Evolutionary conservation across 257 asterid species (phyloP), one percentile per base, ranked within the genome.

Genomic region (Jasminum sambac): DNA sequence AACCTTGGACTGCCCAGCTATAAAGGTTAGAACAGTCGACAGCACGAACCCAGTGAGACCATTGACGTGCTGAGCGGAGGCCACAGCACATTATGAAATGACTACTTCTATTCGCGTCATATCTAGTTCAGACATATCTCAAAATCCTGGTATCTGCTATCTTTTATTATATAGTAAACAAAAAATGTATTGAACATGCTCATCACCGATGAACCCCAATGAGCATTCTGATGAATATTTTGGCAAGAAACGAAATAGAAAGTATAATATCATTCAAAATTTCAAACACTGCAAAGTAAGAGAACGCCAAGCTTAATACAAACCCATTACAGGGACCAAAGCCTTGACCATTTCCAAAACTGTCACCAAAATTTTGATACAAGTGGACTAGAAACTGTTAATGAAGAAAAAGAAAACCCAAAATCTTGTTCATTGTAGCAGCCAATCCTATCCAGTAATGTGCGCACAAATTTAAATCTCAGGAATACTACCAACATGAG

Each of bases 401-500:
- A 55, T 23, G 36, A 55, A 21, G 26, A 55, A 21, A 23, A 55
- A 5, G n/a, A 21, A 30, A 30, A 55, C 14, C 36, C 21, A 55
- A 55, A 55, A 55, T 23, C 36, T 50, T n/a, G 13, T 17, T 24
- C 5, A 6, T 5, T 17, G 26, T 17, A 0, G 9, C 8, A 12
- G 7, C 59, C 25, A 50, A 25, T 17, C 11, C 5, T 5, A 2
- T 50, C 59, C 19, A 50, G 26, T 17, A 50, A 19, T 4, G 9
- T 50, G 26, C 59, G 16, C 62, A 9, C 13, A 21, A 55, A 55
- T 19, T 23, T 10, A 52, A 52, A 24, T 25, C 38, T 72, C 7
- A 16, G 43, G 71, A 75, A 73, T 30, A 46, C 25, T 83, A 63
- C 81, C 72, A 62, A 80, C 59, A 63, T 57, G 63, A 9, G 68